A percentile compares a stretch with the other conserved stretches of the same genome.
phyloP scores from a whole-genome alignment of 1,284 basidiomycete species.

The Leccinum angustisporum region DNA sequence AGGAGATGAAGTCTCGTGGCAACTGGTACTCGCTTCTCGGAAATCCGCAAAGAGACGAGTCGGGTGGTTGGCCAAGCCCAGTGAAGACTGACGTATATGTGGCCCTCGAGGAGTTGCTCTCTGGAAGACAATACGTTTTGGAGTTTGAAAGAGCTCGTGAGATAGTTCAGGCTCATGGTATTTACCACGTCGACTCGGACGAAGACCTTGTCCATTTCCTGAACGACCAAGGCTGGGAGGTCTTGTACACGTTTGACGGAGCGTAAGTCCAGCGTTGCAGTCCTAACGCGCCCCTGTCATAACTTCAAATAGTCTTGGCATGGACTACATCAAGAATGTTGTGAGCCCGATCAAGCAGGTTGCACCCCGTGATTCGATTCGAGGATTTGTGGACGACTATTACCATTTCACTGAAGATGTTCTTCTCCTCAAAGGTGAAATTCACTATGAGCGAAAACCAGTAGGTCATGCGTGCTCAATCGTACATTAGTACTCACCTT shows the following conservation, averaged over 20 bases:
- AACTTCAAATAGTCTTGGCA: slow-evolving; percentile 36
- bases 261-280: slow-evolving; percentile 32
- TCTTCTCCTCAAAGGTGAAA: slow-evolving; percentile 44
- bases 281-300: neutral
- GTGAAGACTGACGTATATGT: slow-evolving; percentile 21
- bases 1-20: slow-evolving; percentile 36
- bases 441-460: slow-evolving; percentile 46
- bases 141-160: slow-evolving; percentile 24
- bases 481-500: slow-evolving; percentile 30
- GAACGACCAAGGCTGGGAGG: slow-evolving; percentile 38
- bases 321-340: slow-evolving; percentile 47
- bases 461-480: slow-evolving; percentile 25
- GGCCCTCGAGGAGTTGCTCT: slow-evolving; percentile 19
- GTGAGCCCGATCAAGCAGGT: slow-evolving; percentile 41
- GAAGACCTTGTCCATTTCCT: slow-evolving; percentile 35
- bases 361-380: slow-evolving; percentile 35
- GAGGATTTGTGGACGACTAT: slow-evolving; percentile 43
- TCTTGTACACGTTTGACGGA: slow-evolving; percentile 40
- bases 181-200: slow-evolving; percentile 26
- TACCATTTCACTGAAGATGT: slow-evolving; percentile 36
- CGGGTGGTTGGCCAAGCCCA: slow-evolving; percentile 26
- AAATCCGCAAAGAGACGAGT: slow-evolving; percentile 19
- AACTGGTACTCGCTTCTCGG: slow-evolving; percentile 27
- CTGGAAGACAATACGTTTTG: slow-evolving; percentile 20
- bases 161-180: slow-evolving; percentile 12